Percentiles rank a stretch among this genome's conserved stretches.
phyloP scores from a whole-genome alignment of 164 flowering plant genomes.

The Vitis rotundifolia region DNA sequence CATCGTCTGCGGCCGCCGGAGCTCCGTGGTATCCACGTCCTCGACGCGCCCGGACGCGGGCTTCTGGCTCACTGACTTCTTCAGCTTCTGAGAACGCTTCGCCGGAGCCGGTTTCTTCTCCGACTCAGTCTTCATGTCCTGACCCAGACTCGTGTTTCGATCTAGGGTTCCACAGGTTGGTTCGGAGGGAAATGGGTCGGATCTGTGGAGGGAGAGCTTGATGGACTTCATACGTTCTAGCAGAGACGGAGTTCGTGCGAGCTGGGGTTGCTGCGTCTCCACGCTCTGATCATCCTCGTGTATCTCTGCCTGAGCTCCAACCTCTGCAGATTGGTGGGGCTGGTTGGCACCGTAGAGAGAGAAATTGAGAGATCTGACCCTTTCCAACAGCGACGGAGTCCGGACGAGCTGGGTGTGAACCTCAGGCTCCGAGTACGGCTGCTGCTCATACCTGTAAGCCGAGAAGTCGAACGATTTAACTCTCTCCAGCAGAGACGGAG shows the following conservation, averaged over 20 bases:
- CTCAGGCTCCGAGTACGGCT: background rate
- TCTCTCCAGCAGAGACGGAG: conserved; percentile 30
- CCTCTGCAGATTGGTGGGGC: too few relatives aligned
- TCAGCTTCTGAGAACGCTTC: conserved; percentile 20
- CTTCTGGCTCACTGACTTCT: conserved; percentile 34
- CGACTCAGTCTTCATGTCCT: conserved; percentile 8
- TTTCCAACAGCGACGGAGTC: conserved; percentile 5
- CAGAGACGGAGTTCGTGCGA: conserved; percentile 37
- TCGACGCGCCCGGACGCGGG: conserved; percentile 8
- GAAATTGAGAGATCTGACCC: conserved; percentile 3
- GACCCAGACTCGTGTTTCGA: background rate
- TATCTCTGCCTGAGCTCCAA: too few relatives aligned
- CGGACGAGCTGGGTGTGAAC: conserved; percentile 5
- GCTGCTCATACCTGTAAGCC: conserved; percentile 8
- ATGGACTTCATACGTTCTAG: conserved; percentile 45
- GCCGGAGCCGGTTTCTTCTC: conserved; percentile 6
- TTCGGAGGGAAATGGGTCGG: conserved; percentile 5
- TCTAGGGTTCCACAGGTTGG: background rate
- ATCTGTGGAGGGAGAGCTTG: conserved; percentile 26
- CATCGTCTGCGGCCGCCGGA: conserved; percentile 24
- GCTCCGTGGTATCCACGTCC: conserved; percentile 22
- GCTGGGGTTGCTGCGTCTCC: background rate
- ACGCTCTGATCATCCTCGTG: too few relatives aligned
- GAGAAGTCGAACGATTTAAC: conserved; percentile 27
- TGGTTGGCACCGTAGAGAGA: too few relatives aligned